phyloP scores from a whole-genome alignment of 352 stramenopile species.

The Discostella stelligera region DNA sequence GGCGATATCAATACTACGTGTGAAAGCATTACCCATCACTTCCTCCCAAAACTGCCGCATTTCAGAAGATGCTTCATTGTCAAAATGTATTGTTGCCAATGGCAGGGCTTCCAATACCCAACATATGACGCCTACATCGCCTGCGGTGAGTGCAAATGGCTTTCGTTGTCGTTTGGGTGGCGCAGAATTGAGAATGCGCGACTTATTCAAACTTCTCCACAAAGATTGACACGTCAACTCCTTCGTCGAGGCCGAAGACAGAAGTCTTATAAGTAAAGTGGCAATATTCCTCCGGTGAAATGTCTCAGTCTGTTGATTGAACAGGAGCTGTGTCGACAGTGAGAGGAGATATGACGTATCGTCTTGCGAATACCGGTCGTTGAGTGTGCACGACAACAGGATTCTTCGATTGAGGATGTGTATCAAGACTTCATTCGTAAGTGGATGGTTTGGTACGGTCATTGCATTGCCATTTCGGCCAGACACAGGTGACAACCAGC shows the following conservation, averaged over 20 bases:
- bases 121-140: slow-evolving; percentile 1
- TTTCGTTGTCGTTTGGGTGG: slow-evolving; percentile 27
- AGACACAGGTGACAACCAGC: slow-evolving; percentile 21
- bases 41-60: slow-evolving; percentile 34
- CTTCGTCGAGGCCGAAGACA: slow-evolving; percentile 20
- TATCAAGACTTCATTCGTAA: slow-evolving; percentile 43
- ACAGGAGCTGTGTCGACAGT: slow-evolving; percentile 31
- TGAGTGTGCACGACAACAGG: slow-evolving; percentile 15
- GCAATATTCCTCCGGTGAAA: slow-evolving; percentile 35
- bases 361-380: slow-evolving; percentile 23
- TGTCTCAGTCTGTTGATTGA: slow-evolving; percentile 27
- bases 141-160: background rate
- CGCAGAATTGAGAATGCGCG: slow-evolving; percentile 12
- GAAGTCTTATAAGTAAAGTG: slow-evolving; percentile 26
- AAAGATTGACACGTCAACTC: slow-evolving; percentile 24
- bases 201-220: slow-evolving; percentile 22
- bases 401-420: slow-evolving; percentile 31
- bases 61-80: slow-evolving; percentile 1
- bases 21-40: slow-evolving; percentile 23
- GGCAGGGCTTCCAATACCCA: slow-evolving; percentile 21
- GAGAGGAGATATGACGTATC: slow-evolving; percentile 32
- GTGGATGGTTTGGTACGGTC: slow-evolving; percentile 26
- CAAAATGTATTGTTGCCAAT: slow-evolving; percentile 6
- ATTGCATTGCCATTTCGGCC: background rate
- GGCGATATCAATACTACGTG: background rate